Evolutionary conservation across 345 rosid species (phyloP).

Genomic region (Viola odorata): DNA sequence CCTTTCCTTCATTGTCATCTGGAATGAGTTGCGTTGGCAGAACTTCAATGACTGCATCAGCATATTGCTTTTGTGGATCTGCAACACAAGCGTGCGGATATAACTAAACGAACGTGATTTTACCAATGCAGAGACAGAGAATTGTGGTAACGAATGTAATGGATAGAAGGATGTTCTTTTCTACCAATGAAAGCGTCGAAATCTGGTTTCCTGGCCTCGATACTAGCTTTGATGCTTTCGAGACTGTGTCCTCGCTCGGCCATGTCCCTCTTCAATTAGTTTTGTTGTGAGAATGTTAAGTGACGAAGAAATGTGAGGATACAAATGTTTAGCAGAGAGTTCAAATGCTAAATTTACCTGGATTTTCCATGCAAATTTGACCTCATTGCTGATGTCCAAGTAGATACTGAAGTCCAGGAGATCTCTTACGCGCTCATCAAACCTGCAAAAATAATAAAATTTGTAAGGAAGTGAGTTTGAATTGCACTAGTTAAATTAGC

Average conservation of each 20-base stretch:
- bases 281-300: slow-evolving; percentile 1
- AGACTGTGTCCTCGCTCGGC: slow-evolving; percentile 99
- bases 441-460: no score
- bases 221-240: slow-evolving; percentile 96
- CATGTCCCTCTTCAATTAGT: slow-evolving; percentile 76
- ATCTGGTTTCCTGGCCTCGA: slow-evolving; percentile 92
- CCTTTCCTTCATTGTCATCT: slow-evolving; percentile 86
- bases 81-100: slow-evolving; percentile 9
- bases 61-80: slow-evolving; percentile 95
- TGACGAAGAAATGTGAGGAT: neutral
- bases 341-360: slow-evolving; percentile 8
- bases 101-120: no score
- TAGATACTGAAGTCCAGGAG: slow-evolving; percentile 89
- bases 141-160: no score
- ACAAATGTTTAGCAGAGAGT: neutral
- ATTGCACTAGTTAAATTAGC: no score
- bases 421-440: slow-evolving; percentile 76
- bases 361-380: slow-evolving; percentile 95
- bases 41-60: slow-evolving; percentile 93
- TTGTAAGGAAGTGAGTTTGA: no score
- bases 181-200: slow-evolving; percentile 93
- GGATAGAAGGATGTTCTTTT: no score
- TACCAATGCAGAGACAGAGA: no score
- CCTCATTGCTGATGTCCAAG: slow-evolving; percentile 96
- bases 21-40: slow-evolving; percentile 85